These are phyloP conservation scores for Xylariaceae sp. DNA, from an alignment of 2,329 filamentous ascomycete species.

Conservation along the genomic window DNA sequence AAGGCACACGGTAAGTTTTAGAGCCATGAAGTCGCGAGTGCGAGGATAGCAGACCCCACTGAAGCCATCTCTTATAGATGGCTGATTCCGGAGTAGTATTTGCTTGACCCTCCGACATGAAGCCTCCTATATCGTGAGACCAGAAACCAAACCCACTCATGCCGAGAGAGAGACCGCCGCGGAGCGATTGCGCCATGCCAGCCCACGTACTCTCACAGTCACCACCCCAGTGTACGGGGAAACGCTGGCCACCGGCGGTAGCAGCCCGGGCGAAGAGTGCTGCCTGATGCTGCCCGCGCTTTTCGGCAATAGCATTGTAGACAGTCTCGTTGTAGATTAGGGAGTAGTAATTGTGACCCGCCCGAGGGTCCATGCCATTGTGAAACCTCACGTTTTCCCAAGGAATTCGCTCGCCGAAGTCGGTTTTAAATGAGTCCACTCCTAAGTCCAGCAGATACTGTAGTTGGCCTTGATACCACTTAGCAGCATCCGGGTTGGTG, in stretches of 20 bases:
- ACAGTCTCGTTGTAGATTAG: neutral
- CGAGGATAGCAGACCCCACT: neutral
- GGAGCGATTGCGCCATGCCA: neutral
- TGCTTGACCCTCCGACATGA: neutral
- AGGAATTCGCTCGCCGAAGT: neutral
- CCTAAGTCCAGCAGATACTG: neutral
- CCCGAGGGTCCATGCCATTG: conserved; percentile 1
- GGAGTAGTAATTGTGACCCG: conserved; percentile 1
- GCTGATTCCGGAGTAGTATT: neutral
- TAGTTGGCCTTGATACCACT: neutral
- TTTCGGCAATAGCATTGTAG: neutral
- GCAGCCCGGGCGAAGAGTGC: neutral
- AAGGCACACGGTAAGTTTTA: neutral
- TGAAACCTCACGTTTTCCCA: neutral
- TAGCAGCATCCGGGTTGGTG: neutral
- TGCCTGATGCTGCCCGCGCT: neutral
- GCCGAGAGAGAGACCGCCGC: conserved; percentile 1
- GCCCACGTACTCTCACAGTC: conserved; percentile 2
- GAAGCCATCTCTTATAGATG: neutral
- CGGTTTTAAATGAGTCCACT: neutral
- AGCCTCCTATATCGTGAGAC: neutral
- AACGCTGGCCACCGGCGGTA: neutral
- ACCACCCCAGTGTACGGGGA: neutral
- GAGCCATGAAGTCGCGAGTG: neutral
- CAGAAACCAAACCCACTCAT: conserved; percentile 1